Evolutionary conservation across 23 red algal species (phyloP).

Genomic region (Agarophyton chilense): DNA sequence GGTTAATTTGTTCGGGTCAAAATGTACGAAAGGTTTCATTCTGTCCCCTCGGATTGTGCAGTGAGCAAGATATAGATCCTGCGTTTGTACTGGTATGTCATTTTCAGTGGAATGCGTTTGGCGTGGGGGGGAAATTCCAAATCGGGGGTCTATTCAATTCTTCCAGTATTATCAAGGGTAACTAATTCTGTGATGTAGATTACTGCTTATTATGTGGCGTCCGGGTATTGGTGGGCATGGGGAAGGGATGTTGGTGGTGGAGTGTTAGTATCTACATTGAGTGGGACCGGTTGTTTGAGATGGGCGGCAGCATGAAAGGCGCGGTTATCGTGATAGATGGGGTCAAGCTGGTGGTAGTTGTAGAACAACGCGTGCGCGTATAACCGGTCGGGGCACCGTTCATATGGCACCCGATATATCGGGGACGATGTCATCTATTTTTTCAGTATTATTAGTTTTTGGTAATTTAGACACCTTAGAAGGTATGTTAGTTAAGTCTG

Average conservation of each 20-base stretch:
- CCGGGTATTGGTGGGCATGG: slow-evolving; percentile 42
- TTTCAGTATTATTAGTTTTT: too few species aligned
- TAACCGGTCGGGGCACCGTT: too few species aligned
- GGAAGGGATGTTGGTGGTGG: neutral
- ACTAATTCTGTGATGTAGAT: slow-evolving; percentile 4
- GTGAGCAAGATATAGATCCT: neutral
- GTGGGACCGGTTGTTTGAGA: neutral
- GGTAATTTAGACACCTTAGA: too few species aligned
- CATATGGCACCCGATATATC: too few species aligned
- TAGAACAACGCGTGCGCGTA: too few species aligned
- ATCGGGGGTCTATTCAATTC: neutral
- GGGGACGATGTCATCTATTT: too few species aligned
- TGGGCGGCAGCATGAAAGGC: neutral
- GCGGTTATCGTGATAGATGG: neutral
- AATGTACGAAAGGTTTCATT: slow-evolving; percentile 21
- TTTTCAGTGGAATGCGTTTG: slow-evolving; percentile 1
- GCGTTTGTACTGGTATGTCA: slow-evolving; percentile 15
- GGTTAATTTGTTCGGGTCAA: neutral
- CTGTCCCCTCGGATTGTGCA: slow-evolving; percentile 2
- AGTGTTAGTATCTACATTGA: neutral
- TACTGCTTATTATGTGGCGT: neutral
- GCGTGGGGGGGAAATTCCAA: too few species aligned
- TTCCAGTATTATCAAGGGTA: slow-evolving; percentile 5
- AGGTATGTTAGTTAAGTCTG: too few species aligned
- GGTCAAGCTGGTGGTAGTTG: slow-evolving; percentile 6